Evolutionary conservation across 495 filamentous ascomycete species (phyloP), one percentile per base, ranked within the genome.

Genomic region (Lasiosphaeris hirsuta): DNA sequence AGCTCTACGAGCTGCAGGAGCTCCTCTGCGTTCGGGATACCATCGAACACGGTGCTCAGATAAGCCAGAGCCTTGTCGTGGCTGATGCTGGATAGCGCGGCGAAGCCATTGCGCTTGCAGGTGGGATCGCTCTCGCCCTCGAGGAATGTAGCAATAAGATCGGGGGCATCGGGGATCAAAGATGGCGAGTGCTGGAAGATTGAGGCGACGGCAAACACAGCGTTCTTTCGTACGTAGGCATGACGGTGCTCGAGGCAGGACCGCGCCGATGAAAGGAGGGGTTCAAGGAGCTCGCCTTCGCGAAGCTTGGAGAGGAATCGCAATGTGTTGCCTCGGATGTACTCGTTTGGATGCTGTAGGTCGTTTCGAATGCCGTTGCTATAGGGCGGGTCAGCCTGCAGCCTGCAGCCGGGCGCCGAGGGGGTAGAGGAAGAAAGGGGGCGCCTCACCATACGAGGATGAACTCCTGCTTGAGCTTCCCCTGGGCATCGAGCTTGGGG

Each of bases 311-410:
- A 92, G 36, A 99, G 80, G 78, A 97, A 99, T 54, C 95, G 89
- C 39, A 99, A 80, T 9, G 95, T 99, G 68, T 96, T 96, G 58
- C 93, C 95, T 56, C 95, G 84, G 55, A 99, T 89, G 75, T 96
- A 99, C 79, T 99, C 95, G 78, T 99, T 99, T 47, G 95, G 85
- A 62, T 97, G 92, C 72, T 96, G 92, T 50, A 99, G 79, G 69
- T 99, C 95, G 69, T 97, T 96, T 66, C 92, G 86, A 65, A 99
- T 99, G 60, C 93, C 94, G 72, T 98, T 97, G 73, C 93, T 97
- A 65, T 43, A 42, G 38, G 23, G 19, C 30, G 36, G 45, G 57
- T 70, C 51, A 70, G 63, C 49, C 51, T 35, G 30, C 5, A 23
- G 33, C 49, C 51, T 35, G 30, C 5, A 23, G 33, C 15, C 34